Percentiles rank a stretch among this genome's conserved stretches.
Conservation (phyloP, 371 early-diverging fungal genomes). For the Mortierella sp. region DNA sequence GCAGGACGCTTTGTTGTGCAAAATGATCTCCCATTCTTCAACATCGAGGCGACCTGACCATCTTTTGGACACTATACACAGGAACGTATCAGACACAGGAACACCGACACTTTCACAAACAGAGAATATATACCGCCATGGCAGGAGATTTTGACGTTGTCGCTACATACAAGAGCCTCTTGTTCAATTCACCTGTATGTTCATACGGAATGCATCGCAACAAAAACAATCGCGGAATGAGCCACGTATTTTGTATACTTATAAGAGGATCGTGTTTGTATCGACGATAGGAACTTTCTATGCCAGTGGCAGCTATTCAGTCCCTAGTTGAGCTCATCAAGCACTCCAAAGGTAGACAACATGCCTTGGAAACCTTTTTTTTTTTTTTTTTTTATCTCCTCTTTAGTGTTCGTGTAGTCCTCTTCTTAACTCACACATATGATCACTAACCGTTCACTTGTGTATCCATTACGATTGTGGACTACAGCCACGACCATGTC, state of each 20-base stretch:
- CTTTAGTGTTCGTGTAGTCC: background rate
- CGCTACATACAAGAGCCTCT: slow-evolving; percentile 43
- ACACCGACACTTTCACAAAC: background rate
- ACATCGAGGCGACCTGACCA: background rate
- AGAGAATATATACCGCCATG: slow-evolving; percentile 19
- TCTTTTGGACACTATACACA: slow-evolving; percentile 1
- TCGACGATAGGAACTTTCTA: slow-evolving; percentile 76
- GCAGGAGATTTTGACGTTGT: slow-evolving; percentile 48
- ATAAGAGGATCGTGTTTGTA: background rate
- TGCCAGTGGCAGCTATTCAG: slow-evolving; percentile 91
- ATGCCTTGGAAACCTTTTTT: background rate
- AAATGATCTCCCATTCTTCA: background rate
- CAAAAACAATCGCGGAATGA: background rate
- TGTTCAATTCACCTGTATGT: slow-evolving; percentile 47
- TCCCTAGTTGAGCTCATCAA: slow-evolving; percentile 83
- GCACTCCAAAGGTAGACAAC: slow-evolving; percentile 70
- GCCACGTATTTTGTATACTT: background rate
- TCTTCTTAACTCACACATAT: background rate
- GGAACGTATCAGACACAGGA: background rate
- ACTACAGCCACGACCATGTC: slow-evolving; percentile 82
- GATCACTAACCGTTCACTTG: background rate
- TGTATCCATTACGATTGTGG: background rate
- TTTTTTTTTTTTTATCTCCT: background rate
- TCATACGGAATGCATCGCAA: background rate
- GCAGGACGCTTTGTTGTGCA: background rate